Conservation (phyloP, 306 rosid genomes). For the Canavalia ensiformis region DNA sequence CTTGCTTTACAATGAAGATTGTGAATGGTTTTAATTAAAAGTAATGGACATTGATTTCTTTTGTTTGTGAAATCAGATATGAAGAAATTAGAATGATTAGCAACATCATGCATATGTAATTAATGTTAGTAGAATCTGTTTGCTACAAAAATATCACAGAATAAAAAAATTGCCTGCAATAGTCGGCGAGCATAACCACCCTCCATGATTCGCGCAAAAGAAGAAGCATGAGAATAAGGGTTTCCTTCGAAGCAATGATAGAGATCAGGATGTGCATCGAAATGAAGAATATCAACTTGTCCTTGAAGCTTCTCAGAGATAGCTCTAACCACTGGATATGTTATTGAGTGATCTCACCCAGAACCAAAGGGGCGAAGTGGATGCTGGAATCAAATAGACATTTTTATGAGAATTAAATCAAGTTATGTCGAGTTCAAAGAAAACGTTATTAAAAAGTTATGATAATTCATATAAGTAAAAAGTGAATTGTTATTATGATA, state of each 20-base stretch:
- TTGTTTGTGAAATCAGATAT: conserved; percentile 4
- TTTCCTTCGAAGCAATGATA: conserved; percentile 86
- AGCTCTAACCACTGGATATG: conserved; percentile 89
- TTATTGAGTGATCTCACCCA: conserved; percentile 99
- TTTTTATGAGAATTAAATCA: no score
- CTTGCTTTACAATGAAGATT: background rate
- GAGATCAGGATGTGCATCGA: conserved; percentile 98
- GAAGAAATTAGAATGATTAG: background rate
- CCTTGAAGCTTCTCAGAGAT: conserved; percentile 96
- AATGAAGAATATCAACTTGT: conserved; percentile 90
- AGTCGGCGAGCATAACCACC: conserved; percentile 93
- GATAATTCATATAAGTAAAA: background rate
- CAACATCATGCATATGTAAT: background rate
- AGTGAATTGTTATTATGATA: background rate
- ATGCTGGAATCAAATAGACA: conserved; percentile 57
- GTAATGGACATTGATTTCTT: background rate
- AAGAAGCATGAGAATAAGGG: conserved; percentile 89
- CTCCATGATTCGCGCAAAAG: conserved; percentile 98
- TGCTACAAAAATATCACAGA: background rate
- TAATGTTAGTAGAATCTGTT: background rate
- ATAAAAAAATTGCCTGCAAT: conserved; percentile 74
- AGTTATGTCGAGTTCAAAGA: conserved; percentile 2
- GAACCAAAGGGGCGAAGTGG: conserved; percentile 92
- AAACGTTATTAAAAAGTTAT: conserved; percentile 10
- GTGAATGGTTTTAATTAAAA: background rate